Conservation (phyloP, 495 filamentous ascomycete species). For the Cladorrhinum samala region DNA sequence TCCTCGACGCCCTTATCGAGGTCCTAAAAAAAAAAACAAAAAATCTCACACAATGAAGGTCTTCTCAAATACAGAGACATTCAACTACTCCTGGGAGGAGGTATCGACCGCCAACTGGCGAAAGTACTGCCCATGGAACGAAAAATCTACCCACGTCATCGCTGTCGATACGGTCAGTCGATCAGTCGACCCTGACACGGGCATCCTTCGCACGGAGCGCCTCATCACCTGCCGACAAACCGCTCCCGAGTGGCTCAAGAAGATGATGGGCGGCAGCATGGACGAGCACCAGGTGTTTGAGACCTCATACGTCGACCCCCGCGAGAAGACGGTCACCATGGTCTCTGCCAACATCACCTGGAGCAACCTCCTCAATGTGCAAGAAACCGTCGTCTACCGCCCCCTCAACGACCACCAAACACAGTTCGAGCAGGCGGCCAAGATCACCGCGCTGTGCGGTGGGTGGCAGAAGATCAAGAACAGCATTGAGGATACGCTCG, state of each 20-base stretch:
- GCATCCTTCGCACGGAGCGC: conserved; percentile 91
- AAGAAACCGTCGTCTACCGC: conserved; percentile 82
- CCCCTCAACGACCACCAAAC: conserved; percentile 62
- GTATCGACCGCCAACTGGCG: conserved; percentile 99
- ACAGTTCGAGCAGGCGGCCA: conserved; percentile 76
- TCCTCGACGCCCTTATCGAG: not conserved
- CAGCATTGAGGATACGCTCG: conserved; percentile 83
- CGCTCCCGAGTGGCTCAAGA: conserved; percentile 78
- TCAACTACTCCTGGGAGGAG: conserved; percentile 97
- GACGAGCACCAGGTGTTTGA: conserved; percentile 86
- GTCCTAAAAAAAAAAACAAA: not conserved
- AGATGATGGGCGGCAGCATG: conserved; percentile 59
- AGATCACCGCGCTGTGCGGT: conserved; percentile 89
- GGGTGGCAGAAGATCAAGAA: conserved; percentile 95
- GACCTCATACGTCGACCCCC: conserved; percentile 86
- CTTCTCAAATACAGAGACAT: conserved; percentile 79
- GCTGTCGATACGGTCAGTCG: conserved; percentile 89
- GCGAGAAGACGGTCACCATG: conserved; percentile 81
- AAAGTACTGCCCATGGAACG: conserved; percentile 98
- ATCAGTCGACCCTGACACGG: conserved; percentile 68
- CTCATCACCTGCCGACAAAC: conserved; percentile 92
- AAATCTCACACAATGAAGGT: conserved; percentile 72
- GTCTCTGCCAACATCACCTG: conserved; percentile 86
- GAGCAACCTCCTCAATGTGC: conserved; percentile 77
- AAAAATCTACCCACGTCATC: conserved; percentile 87